Base-by-base conservation (phyloP, 2,329 filamentous ascomycete genomes). In the Paracoccidioides lutzii region DNA sequence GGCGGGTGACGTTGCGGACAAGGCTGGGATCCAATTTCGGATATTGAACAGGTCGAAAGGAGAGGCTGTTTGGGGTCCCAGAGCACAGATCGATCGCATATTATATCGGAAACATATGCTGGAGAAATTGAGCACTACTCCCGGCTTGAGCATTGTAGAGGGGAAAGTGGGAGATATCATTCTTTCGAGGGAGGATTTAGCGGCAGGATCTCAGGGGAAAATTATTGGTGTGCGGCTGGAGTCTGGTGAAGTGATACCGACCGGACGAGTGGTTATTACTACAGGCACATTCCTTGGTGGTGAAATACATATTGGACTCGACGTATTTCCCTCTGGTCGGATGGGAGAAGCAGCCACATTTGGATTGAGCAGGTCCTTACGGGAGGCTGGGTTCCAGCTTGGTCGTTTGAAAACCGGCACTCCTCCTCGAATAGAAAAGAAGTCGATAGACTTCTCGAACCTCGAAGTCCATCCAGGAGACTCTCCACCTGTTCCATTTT, bases 381-480 rank as follows among this genome's bases (percentile, higher is more conserved):
- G 80, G 58, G 87, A 91, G 53, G 90, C 91, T 1, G 93, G 93
- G 1, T 96, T 98, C 67, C 80, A 86, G 63, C 75, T 98, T 14
- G 93, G 93, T 33, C 82, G 93, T 58, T 72, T 98, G 53, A 98
- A 98, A 78, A 98, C 93, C 0, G 93, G 93, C 12, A 98, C 93
- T 4, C 93, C 93, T 6, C 93, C 93, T 28, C 83, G 93, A 32
- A 76, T 98, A 55, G 87, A 90, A 62, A 83, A 81, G 59, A 83
- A 82, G 55, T 88, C 86, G 41, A 96, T 98, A 67, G 79, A 96
- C 63, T 96, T 87, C 67, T 73, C 78, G 1, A 70, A 76, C 0
- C 75, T 97, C 3, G 81, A 90, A 55, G 73, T 79, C 3, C 91
- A 97, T 64, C 75, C 73, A 35, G 93, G 91, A 4, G 93, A 98